A percentile compares a stretch with the other conserved stretches of the same genome.
These are phyloP conservation scores for Escallonia rubra DNA, from an alignment of 129 eudicot genomes.

Conservation along the genomic window DNA sequence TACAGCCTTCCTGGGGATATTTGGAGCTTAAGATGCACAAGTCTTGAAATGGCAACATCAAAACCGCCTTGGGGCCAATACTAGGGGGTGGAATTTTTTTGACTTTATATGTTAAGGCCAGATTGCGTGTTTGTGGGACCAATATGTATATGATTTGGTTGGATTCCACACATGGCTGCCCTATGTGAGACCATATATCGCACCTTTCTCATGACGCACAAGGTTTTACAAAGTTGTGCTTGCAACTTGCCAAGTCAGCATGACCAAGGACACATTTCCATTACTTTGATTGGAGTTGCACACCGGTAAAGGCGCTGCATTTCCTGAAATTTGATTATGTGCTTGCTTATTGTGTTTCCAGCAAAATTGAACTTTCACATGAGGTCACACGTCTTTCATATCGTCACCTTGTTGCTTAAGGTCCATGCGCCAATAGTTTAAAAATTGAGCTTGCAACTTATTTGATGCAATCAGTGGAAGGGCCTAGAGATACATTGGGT, in stretches of 20 bases:
- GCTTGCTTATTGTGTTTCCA: too few relatives aligned
- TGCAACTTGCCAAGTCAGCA: constrained; percentile 56
- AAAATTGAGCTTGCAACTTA: background rate
- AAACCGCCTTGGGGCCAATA: constrained; percentile 98
- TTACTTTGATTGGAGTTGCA: constrained; percentile 73
- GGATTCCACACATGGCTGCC: constrained; percentile 71
- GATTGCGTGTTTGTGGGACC: constrained; percentile 2
- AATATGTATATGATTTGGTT: background rate
- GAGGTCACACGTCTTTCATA: too few relatives aligned
- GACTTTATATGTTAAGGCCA: too few relatives aligned
- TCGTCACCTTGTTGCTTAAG: too few relatives aligned
- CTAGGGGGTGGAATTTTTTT: constrained; percentile 71
- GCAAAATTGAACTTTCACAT: too few relatives aligned
- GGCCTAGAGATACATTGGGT: background rate
- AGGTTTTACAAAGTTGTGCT: constrained; percentile 59
- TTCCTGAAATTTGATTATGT: too few relatives aligned
- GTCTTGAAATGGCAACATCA: constrained; percentile 94
- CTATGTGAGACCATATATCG: constrained; percentile 92
- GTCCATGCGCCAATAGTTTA: too few relatives aligned
- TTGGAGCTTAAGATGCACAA: constrained; percentile 96
- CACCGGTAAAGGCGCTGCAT: constrained; percentile 68
- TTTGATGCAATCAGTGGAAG: background rate
- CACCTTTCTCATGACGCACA: constrained; percentile 79
- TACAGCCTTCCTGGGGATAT: constrained; percentile 89
- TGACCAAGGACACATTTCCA: constrained; percentile 66